Evolutionary conservation across 108 stramenopile genomes (phyloP), one percentile per base, ranked within the genome.

Genomic region (Cyclotella choctawhatcheeana): DNA sequence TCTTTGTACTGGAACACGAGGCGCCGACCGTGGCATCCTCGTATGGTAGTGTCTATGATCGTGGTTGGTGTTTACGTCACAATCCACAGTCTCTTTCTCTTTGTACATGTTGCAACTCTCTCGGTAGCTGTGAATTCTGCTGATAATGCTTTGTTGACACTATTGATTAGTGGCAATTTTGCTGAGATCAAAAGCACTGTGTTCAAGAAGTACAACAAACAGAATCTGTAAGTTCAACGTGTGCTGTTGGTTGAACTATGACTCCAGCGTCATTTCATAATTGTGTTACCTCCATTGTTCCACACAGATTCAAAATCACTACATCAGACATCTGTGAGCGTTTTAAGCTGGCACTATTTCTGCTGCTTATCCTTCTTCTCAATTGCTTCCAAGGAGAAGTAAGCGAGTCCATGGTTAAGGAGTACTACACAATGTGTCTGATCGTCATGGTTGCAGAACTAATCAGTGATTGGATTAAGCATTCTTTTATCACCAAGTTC

Each of bases 131-230:
- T 97, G 60, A 98, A 99, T 82, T 85, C 92, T 29, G 73, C 87
- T 17, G 88, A 98, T 48, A 74, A 86, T 67, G 85, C 90, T 8
- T 82, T 96, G 37, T 58, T 98, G 30, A 89, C 97, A 2, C 79
- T 98, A 7, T 82, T 99, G 33, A 97, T 99, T 74, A 84, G 87
- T 56, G 98, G 97, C 33, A 99, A 99, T 76, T 99, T 99, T 82
- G 95, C 97, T 2, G 55, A 99, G 84, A 97, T 99, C 83, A 98
- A 98, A 82, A 69, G 74, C 27, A 88, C 89, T n/a, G 99, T 99
- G 17, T 98, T 99, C 86, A 99, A 99, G 86, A 98, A 97, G 68
- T 98, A 97, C 86, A 97, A 97, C 85, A 88, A 93, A 69, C 85
- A 96, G 33, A 95, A 90, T 71, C 82, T 99, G 47, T 48, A n/a